Base-by-base conservation (phyloP, 2,329 filamentous ascomycete genomes). In the Dryadomyces quercus-mongolicae region DNA sequence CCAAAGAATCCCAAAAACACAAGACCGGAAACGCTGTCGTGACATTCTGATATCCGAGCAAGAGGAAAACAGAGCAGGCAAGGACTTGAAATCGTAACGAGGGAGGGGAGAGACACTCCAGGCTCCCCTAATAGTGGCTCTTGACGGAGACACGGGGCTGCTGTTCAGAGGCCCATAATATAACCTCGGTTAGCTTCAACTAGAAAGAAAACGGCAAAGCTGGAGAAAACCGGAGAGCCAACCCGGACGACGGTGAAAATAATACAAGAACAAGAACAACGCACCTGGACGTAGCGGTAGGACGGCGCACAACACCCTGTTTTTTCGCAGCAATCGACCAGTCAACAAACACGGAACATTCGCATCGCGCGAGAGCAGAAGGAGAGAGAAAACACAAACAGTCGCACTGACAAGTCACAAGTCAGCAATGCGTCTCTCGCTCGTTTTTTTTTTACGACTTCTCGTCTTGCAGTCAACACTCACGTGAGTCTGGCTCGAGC, bases 401-500 rank as follows among this genome's bases (percentile, higher is more conserved):
- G 49, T 59, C 58, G 38, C 58, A 59, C 58, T 59, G 53, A 18
- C 1, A n/a, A 48, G 54, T 52, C 53, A 55, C 52, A 53, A 42
- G 25, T 22, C 5, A 42, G 25, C 5, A 36, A 31, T 8, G 25
- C 25, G 25, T 31, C 25, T 31, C 25, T 31, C 25, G 25, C 8
- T n/a, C 15, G 6, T 42, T 10, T n/a, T 31, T n/a, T 42, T 42
- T 42, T 10, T n/a, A 42, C 38, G 5, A 42, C 16, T 10, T 42
- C 15, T 10, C 12, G 4, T 4, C 38, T 42, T 4, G 5, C 18
- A 8, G 12, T 13, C 13, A 34, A n/a, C 13, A 70, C 74, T 71
- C 64, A 79, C 76, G 60, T 73, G 67, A 40, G 75, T 82, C n/a
- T 75, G 69, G 13, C 84, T 87, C 44, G 86, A 92, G 16, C 88